Evolutionary conservation across 2,329 filamentous ascomycete species (phyloP).

Genomic region (Celoporthe dispersa): DNA sequence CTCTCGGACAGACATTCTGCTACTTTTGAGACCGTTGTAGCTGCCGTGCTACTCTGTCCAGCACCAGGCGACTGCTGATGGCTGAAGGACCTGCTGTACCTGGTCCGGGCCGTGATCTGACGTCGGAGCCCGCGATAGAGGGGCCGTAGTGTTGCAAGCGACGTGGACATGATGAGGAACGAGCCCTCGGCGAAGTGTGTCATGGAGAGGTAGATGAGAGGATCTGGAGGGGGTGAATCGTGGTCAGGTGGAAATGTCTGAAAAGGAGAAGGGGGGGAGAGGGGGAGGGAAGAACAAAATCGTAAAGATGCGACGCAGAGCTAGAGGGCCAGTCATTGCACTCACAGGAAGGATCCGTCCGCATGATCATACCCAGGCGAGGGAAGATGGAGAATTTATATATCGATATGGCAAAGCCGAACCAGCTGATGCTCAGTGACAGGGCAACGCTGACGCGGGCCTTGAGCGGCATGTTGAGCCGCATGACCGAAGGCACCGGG

Average conservation of each 20-base stretch:
- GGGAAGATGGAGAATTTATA: constrained; percentile 37
- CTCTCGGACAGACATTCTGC: not conserved
- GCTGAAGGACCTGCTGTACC: not conserved
- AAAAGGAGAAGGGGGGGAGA: constrained; percentile 32
- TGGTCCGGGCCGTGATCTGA: constrained; percentile 3
- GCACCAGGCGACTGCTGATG: not conserved
- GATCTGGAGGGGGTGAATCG: constrained; percentile 7
- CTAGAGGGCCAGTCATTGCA: not conserved
- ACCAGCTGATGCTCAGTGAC: constrained; percentile 35
- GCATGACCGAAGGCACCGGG: constrained; percentile 40
- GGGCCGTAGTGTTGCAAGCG: constrained; percentile 26
- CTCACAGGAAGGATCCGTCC: constrained; percentile 38
- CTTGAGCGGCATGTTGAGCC: constrained; percentile 38
- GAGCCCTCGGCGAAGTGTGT: constrained; percentile 33
- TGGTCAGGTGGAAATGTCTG: constrained; percentile 5
- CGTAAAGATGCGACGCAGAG: too few species aligned
- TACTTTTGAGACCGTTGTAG: not conserved
- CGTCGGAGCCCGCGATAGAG: constrained; percentile 23
- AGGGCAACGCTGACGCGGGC: constrained; percentile 34
- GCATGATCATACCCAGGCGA: constrained; percentile 33
- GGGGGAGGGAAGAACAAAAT: not conserved
- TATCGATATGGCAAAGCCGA: constrained; percentile 37
- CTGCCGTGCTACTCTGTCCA: not conserved
- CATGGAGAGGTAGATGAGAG: constrained; percentile 37
- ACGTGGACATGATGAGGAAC: constrained; percentile 26